Conservation (phyloP, 768 basidiomycete species). For the Agaricus subrufescens region DNA sequence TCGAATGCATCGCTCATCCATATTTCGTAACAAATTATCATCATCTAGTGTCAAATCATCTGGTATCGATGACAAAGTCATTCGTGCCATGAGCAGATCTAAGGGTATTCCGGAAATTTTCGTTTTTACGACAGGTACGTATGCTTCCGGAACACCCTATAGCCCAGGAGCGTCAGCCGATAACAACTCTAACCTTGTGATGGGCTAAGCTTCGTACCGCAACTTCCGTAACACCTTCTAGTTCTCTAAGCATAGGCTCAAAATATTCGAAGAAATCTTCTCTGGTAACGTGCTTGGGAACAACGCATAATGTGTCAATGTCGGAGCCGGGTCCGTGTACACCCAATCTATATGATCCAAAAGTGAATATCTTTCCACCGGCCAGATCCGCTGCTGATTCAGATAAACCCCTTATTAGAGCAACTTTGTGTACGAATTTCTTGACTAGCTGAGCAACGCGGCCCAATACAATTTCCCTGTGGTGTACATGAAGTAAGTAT, state of each 20-base stretch:
- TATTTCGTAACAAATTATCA: slow-evolving; percentile 84
- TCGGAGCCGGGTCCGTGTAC: slow-evolving; percentile 95
- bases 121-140: slow-evolving; percentile 90
- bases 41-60: slow-evolving; percentile 89
- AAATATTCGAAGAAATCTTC: slow-evolving; percentile 96
- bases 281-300: slow-evolving; percentile 91
- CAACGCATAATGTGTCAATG: slow-evolving; percentile 98
- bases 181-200: neutral
- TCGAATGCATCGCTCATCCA: slow-evolving; percentile 92
- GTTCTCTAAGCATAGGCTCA: slow-evolving; percentile 78
- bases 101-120: slow-evolving; percentile 90
- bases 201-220: slow-evolving; percentile 56
- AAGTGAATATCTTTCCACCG: slow-evolving; percentile 98
- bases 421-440: slow-evolving; percentile 85
- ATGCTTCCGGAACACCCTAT: slow-evolving; percentile 95
- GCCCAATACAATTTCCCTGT: slow-evolving; percentile 90
- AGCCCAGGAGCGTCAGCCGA: slow-evolving; percentile 7
- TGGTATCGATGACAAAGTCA: slow-evolving; percentile 83
- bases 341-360: slow-evolving; percentile 95
- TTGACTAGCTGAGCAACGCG: slow-evolving; percentile 86
- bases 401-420: slow-evolving; percentile 75
- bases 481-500: slow-evolving; percentile 5
- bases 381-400: slow-evolving; percentile 85
- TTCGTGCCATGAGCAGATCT: slow-evolving; percentile 90
- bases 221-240: slow-evolving; percentile 84